Percentiles rank a stretch among this genome's conserved stretches.
Conservation (phyloP, 2,329 filamentous ascomycete species). For the Tolypocladium capitatum region DNA sequence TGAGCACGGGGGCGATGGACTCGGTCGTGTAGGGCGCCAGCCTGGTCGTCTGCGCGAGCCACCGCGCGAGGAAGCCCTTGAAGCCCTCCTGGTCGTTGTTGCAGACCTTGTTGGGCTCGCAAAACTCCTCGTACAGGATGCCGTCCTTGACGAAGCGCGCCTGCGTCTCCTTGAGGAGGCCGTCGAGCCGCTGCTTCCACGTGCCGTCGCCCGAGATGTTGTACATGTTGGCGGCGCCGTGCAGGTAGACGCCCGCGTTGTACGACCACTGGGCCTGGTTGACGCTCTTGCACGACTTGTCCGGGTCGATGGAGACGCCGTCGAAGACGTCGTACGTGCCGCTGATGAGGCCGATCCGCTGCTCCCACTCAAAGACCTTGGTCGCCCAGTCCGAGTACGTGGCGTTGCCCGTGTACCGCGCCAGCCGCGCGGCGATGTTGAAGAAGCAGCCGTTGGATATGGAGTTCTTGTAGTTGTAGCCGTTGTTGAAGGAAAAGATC, state of each 20-base stretch:
- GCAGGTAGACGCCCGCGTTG: conserved; percentile 53
- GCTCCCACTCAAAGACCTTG: conserved; percentile 55
- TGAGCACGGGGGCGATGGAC: conserved; percentile 37
- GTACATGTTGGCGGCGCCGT: conserved; percentile 48
- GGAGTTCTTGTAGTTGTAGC: conserved; percentile 55
- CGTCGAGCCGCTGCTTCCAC: conserved; percentile 47
- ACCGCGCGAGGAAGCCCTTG: conserved; percentile 63
- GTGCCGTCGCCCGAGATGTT: conserved; percentile 38
- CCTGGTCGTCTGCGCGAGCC: conserved; percentile 43
- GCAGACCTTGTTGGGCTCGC: conserved; percentile 48
- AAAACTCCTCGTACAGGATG: conserved; percentile 53
- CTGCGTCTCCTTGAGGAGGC: conserved; percentile 38
- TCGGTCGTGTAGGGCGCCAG: conserved; percentile 39
- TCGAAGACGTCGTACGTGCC: conserved; percentile 41
- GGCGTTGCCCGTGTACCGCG: conserved; percentile 63
- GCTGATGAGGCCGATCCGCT: conserved; percentile 41
- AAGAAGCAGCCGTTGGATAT: conserved; percentile 60
- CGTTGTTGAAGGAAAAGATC: conserved; percentile 65
- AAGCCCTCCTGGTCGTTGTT: conserved; percentile 61
- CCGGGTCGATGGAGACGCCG: conserved; percentile 23
- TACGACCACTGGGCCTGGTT: conserved; percentile 55
- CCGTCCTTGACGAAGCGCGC: conserved; percentile 39
- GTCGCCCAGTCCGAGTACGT: conserved; percentile 70
- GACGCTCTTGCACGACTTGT: conserved; percentile 33
- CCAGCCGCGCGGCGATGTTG: conserved; percentile 56